Base-by-base conservation (phyloP, 768 basidiomycete species). In the Russula griseocarnosa region DNA sequence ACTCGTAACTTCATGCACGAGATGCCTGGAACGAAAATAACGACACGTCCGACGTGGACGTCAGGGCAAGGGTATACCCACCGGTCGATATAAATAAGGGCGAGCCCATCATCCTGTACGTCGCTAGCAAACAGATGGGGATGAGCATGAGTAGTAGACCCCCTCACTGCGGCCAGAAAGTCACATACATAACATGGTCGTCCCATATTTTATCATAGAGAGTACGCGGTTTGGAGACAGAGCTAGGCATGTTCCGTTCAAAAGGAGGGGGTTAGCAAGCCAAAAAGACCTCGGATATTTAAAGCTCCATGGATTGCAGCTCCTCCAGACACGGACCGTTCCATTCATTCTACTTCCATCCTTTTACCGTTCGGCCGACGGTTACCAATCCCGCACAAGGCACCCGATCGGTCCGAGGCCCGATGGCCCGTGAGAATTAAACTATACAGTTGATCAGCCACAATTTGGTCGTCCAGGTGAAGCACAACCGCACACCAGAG, bases 191-290 rank as follows among this genome's bases (percentile, higher is more conserved):
- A 72, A 96, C 85, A 77, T 98, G 96, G 74, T 98, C 94, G 69
- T 97, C 93, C 86, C 92, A 97, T 67, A 98, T 93, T 79, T 98
- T 98, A 77, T 98, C 96, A 76, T 98, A 97, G 34, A 98, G 81
- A 40, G 96, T 98, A 66, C 93, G 86, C 11, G 93, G 92, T 24
- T 80, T 76, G 59, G 78, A 69, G 20, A 80, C 74, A n/a, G 83
- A 75, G 36, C 77, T 79, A 50, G 86, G 83, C 86, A 87, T 87
- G 36, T 20, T 67, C 32, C 59, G 49, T 30, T 32, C 32, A 32
- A 5, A 9, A 5, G 34, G 26, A 30, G 4, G 14, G n/a, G 3
- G 46, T 56, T 40, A 40, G 18, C 38, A 24, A 36, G 14, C 0
- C 24, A 34, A 26, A 40, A 18, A 14, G 36, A 36, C 13, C 36